Conservation (phyloP, 176 grass and related monocot species). For the Oryza nivara region DNA sequence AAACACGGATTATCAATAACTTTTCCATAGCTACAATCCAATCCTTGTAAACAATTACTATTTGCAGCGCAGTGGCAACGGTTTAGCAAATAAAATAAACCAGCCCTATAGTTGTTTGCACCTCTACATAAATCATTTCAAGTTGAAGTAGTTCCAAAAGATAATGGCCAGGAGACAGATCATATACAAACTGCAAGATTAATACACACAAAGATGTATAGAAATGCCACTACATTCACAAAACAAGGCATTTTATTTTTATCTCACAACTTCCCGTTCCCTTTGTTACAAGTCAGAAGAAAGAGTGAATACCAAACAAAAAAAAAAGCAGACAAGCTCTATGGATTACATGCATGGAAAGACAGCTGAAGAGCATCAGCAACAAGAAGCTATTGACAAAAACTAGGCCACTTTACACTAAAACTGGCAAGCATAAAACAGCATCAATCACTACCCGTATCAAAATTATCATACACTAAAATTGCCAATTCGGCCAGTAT, state of each 20-base stretch:
- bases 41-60: neutral
- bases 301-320: neutral
- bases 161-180: neutral
- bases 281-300: neutral
- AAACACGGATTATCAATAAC: neutral
- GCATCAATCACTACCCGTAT: neutral
- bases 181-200: too few species aligned
- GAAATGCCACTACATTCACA: neutral
- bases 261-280: neutral
- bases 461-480: conserved; percentile 1
- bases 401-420: neutral
- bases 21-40: neutral
- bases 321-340: neutral
- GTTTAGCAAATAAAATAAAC: too few species aligned
- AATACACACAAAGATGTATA: too few species aligned
- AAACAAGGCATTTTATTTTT: neutral
- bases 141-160: neutral
- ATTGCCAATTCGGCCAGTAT: neutral
- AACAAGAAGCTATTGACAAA: neutral
- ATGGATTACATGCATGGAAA: neutral
- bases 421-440: neutral
- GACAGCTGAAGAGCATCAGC: neutral
- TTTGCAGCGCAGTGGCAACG: neutral
- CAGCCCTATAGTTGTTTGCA: neutral
- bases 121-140: neutral